phyloP scores from a whole-genome alignment of 1,139 yeast species.

The Blastobotrys proliferans region DNA sequence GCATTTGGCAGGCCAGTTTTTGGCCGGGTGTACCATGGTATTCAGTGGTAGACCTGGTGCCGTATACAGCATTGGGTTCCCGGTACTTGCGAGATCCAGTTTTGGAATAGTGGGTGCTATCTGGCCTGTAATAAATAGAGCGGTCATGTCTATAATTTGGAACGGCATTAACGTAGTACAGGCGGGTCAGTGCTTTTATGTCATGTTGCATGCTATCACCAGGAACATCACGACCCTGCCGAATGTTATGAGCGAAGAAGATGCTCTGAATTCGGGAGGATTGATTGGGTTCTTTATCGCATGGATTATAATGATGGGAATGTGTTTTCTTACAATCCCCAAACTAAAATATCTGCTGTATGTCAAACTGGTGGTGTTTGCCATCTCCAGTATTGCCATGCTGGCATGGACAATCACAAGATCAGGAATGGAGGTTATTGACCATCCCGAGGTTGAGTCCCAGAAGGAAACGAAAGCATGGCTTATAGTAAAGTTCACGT shows the following conservation, averaged over 20 bases:
- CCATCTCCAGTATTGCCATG: conserved; percentile 70
- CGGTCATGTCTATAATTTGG: conserved; percentile 80
- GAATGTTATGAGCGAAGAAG: conserved; percentile 45
- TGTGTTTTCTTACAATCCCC: conserved; percentile 69
- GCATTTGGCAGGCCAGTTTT: conserved; percentile 47
- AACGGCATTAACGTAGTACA: conserved; percentile 74
- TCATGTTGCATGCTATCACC: conserved; percentile 65
- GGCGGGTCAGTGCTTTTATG: conserved; percentile 70
- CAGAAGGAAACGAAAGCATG: conserved; percentile 52
- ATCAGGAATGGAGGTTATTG: conserved; percentile 36
- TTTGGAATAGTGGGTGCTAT: conserved; percentile 76
- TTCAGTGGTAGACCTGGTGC: conserved; percentile 69
- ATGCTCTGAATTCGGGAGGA: conserved; percentile 54
- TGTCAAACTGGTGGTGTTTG: conserved; percentile 62
- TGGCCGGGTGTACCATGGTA: conserved; percentile 60
- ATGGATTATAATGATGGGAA: conserved; percentile 69
- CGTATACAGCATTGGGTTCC: conserved; percentile 71
- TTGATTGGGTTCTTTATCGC: conserved; percentile 64
- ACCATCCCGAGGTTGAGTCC: conserved; percentile 27
- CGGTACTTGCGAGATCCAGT: conserved; percentile 66
- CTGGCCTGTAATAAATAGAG: conserved; percentile 79
- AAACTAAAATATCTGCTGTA: conserved; percentile 69
- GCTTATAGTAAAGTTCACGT: conserved; percentile 65
- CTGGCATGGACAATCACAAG: conserved; percentile 68
- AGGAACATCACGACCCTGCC: conserved; percentile 55